A percentile compares a stretch with the other conserved stretches of the same genome.
Evolutionary conservation across 1,284 basidiomycete species (phyloP).

Genomic region (Cryptococcus sp.): DNA sequence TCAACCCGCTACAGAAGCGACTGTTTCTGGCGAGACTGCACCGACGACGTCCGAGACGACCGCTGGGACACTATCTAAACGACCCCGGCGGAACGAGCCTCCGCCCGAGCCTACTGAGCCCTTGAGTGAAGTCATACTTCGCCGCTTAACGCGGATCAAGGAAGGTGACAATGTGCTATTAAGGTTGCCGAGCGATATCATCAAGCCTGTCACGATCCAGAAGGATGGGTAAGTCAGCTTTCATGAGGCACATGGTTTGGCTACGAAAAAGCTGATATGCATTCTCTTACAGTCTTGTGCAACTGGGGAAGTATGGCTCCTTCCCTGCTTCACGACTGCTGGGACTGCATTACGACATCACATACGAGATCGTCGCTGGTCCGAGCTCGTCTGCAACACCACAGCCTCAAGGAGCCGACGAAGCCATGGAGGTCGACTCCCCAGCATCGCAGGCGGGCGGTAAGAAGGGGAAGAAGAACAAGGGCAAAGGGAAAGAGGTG

Average conservation of each 20-base stretch:
- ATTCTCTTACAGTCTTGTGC: constrained; percentile 37
- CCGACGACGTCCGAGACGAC: too few species aligned
- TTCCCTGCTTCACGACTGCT: constrained; percentile 53
- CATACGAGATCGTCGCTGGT: constrained; percentile 52
- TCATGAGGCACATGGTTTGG: background rate
- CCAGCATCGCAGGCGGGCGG: constrained; percentile 1
- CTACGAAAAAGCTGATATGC: background rate
- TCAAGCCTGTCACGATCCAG: constrained; percentile 53
- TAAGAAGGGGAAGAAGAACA: constrained; percentile 39
- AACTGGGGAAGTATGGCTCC: constrained; percentile 55
- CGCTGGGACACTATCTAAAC: background rate
- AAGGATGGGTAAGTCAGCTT: constrained; percentile 41
- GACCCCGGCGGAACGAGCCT: background rate
- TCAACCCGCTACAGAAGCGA: too few species aligned
- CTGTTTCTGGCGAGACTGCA: too few species aligned
- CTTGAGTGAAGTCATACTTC: constrained; percentile 38
- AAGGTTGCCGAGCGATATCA: constrained; percentile 52
- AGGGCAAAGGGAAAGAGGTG: constrained; percentile 18
- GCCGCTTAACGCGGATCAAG: constrained; percentile 47
- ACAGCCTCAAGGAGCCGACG: constrained; percentile 4
- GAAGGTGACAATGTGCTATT: constrained; percentile 55
- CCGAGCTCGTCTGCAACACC: constrained; percentile 13
- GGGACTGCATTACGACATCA: constrained; percentile 55
- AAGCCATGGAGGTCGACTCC: background rate
- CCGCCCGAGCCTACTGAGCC: constrained; percentile 23